Percentiles rank a stretch among this genome's conserved stretches.
Evolutionary conservation across 2,329 filamentous ascomycete genomes (phyloP).

Genomic region (Colletotrichum sp.): DNA sequence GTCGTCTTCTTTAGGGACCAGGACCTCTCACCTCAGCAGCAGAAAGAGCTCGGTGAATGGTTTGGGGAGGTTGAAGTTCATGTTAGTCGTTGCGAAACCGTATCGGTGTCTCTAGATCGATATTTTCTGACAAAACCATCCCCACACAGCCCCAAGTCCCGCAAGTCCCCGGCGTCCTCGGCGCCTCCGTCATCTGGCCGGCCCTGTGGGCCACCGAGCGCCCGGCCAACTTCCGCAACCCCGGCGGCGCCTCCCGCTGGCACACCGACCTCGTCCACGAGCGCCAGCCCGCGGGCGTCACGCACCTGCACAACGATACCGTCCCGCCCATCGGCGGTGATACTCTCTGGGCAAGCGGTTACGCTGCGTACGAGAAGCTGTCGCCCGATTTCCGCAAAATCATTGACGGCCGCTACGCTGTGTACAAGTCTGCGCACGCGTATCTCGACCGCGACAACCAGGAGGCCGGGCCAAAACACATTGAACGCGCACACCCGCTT

Average conservation of each 20-base stretch:
- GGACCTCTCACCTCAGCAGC: conserved; percentile 65
- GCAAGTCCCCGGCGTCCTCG: conserved; percentile 70
- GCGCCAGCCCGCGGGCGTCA: conserved; percentile 72
- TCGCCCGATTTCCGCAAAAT: conserved; percentile 73
- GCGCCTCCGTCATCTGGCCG: conserved; percentile 74
- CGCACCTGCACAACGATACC: conserved; percentile 73
- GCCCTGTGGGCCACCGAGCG: conserved; percentile 68
- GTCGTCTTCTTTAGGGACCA: conserved; percentile 74
- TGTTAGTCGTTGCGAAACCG: conserved; percentile 43
- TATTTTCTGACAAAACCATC: not conserved
- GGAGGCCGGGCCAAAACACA: conserved; percentile 64
- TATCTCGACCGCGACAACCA: conserved; percentile 71
- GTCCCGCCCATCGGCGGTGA: conserved; percentile 71
- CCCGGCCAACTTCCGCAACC: conserved; percentile 66
- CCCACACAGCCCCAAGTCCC: conserved; percentile 67
- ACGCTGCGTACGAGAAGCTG: conserved; percentile 75
- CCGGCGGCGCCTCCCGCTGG: conserved; percentile 72
- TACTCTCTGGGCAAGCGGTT: conserved; percentile 75
- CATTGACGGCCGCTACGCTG: conserved; percentile 69
- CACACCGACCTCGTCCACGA: conserved; percentile 77
- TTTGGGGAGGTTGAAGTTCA: conserved; percentile 73
- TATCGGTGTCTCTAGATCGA: accelerated
- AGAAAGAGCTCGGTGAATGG: conserved; percentile 66
- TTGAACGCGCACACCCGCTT: conserved; percentile 73
- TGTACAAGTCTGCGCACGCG: conserved; percentile 69